Evolutionary conservation across 2,329 filamentous ascomycete species (phyloP).

Genomic region (Blastomyces emzantsi): DNA sequence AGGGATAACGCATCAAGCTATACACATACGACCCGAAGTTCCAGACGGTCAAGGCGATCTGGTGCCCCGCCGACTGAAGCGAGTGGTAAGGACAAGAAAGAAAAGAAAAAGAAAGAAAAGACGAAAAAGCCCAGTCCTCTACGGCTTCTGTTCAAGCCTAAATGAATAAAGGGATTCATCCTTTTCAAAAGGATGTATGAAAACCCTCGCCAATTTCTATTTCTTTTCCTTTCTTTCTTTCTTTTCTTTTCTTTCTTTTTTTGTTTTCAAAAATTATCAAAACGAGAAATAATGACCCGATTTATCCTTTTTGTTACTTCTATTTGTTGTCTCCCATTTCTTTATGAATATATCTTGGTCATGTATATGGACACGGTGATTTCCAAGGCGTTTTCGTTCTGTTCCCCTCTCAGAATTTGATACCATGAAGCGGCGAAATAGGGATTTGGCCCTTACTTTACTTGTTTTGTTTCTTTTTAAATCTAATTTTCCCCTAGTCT

Average conservation of each 20-base stretch:
- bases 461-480: not conserved
- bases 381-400: not conserved
- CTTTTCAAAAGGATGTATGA: not conserved
- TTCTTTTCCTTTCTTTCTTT: not conserved
- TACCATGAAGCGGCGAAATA: not conserved
- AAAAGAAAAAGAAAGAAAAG: constrained; percentile 20
- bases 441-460: too few relatives aligned
- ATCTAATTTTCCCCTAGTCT: not conserved
- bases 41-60: constrained; percentile 19
- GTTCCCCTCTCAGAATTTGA: not conserved
- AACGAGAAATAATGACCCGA: too few relatives aligned
- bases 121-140: constrained; percentile 33
- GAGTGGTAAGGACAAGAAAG: constrained; percentile 22
- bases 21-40: constrained; percentile 14
- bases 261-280: too few relatives aligned
- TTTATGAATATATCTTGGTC: too few relatives aligned
- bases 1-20: constrained; percentile 12
- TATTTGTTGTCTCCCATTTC: too few relatives aligned
- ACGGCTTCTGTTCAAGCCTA: constrained; percentile 18
- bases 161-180: not conserved
- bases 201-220: not conserved
- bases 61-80: constrained; percentile 19
- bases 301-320: too few relatives aligned
- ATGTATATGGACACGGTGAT: too few relatives aligned
- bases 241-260: not conserved